A percentile compares a stretch with the other conserved stretches of the same genome.
Evolutionary conservation across 2,329 filamentous ascomycete species (phyloP).

Genomic region (Verticillium dahliae): DNA sequence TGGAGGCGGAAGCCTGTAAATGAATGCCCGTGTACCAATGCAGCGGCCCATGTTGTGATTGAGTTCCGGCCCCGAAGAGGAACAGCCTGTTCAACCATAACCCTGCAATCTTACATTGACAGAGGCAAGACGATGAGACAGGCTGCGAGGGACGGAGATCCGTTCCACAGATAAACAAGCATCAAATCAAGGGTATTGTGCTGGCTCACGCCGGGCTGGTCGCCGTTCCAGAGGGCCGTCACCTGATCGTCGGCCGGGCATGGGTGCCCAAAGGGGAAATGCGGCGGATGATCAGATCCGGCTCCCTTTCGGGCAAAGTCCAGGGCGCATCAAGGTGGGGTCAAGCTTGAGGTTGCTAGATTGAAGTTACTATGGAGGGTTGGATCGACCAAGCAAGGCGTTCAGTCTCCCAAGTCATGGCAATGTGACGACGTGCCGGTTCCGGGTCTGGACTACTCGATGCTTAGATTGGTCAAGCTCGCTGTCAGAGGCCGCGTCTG

Average conservation of each 20-base stretch:
- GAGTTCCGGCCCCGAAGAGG: background rate
- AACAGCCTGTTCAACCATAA: background rate
- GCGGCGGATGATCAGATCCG: slow-evolving; percentile 1
- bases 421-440: background rate
- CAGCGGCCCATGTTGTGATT: background rate
- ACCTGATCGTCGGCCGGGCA: background rate
- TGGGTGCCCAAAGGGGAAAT: slow-evolving; percentile 1
- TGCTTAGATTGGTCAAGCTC: slow-evolving; percentile 1
- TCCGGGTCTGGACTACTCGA: background rate
- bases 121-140: background rate
- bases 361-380: background rate
- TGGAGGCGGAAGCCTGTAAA: background rate
- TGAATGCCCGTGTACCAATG: background rate
- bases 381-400: background rate
- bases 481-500: background rate
- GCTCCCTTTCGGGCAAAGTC: background rate
- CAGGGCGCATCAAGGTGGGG: background rate
- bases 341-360: background rate
- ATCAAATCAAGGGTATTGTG: background rate
- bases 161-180: background rate
- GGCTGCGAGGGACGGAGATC: background rate
- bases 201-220: background rate
- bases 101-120: background rate
- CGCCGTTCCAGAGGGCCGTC: background rate
- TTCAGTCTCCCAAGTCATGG: background rate